Conservation (phyloP, 352 stramenopile genomes). For the Plasmopara muralis region DNA sequence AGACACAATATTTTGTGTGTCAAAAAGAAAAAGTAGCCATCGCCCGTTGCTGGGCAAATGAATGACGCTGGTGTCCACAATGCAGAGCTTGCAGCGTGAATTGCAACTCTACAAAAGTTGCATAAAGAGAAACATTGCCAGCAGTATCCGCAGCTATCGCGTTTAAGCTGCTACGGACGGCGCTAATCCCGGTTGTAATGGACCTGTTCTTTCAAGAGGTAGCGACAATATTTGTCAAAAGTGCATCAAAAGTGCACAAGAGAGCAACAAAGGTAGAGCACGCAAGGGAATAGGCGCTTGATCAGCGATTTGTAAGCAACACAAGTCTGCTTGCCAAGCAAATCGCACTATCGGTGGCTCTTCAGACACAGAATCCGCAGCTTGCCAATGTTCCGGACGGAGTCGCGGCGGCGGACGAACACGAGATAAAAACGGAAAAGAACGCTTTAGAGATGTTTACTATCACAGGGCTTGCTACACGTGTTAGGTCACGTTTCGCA, state of each 20-base stretch:
- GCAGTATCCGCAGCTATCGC: conserved; percentile 36
- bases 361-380: conserved; percentile 52
- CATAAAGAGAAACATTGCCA: conserved; percentile 37
- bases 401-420: conserved; percentile 30
- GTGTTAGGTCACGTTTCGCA: conserved; percentile 89
- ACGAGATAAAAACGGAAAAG: conserved; percentile 6
- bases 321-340: conserved; percentile 66
- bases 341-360: conserved; percentile 37
- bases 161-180: conserved; percentile 57
- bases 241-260: conserved; percentile 53
- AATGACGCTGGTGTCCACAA: conserved; percentile 28
- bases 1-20: too few relatives aligned
- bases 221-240: conserved; percentile 28
- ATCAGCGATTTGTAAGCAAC: conserved; percentile 78
- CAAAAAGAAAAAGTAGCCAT: too few relatives aligned
- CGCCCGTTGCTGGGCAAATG: conserved; percentile 4
- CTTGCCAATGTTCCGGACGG: conserved; percentile 62
- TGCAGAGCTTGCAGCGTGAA: conserved; percentile 45
- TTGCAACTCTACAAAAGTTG: conserved; percentile 50
- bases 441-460: conserved; percentile 44
- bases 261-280: conserved; percentile 62
- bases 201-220: conserved; percentile 37
- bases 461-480: conserved; percentile 91
- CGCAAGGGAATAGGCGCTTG: conserved; percentile 51
- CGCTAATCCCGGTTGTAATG: conserved; percentile 46